Evolutionary conservation across 2,329 filamentous ascomycete genomes (phyloP).

Genomic region (Botrytis sinoallii): DNA sequence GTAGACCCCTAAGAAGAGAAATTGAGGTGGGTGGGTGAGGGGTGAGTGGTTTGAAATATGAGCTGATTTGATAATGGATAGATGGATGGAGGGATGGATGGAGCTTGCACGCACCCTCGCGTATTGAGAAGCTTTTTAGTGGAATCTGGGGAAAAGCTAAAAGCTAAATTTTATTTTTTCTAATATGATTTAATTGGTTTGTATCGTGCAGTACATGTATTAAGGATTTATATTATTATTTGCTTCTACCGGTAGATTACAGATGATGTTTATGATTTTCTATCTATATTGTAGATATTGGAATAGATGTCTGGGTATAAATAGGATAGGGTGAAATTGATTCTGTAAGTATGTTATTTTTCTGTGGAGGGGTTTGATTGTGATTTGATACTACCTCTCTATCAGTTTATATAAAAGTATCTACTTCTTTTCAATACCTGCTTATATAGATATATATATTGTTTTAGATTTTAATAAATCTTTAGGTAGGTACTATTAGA

Average conservation of each 20-base stretch:
- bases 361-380: too few relatives aligned
- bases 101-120: not conserved
- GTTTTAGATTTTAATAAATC: not conserved
- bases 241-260: not conserved
- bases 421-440: not conserved
- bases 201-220: too few relatives aligned
- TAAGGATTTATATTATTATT: not conserved
- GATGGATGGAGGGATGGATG: not conserved
- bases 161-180: not conserved
- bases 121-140: not conserved
- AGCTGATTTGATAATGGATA: not conserved
- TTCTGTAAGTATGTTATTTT: not conserved
- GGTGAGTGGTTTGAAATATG: not conserved
- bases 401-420: accelerated
- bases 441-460: not conserved
- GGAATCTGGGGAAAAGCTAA: constrained; percentile 15
- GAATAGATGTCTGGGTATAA: too few relatives aligned
- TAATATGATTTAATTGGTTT: not conserved
- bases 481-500: not conserved
- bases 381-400: not conserved
- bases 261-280: not conserved
- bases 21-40: constrained; percentile 18
- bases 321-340: not conserved
- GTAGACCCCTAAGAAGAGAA: not conserved
- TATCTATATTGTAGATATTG: not conserved